These are phyloP conservation scores for Citrus sp. DNA, from an alignment of 345 rosid genomes.

Conservation along the genomic window DNA sequence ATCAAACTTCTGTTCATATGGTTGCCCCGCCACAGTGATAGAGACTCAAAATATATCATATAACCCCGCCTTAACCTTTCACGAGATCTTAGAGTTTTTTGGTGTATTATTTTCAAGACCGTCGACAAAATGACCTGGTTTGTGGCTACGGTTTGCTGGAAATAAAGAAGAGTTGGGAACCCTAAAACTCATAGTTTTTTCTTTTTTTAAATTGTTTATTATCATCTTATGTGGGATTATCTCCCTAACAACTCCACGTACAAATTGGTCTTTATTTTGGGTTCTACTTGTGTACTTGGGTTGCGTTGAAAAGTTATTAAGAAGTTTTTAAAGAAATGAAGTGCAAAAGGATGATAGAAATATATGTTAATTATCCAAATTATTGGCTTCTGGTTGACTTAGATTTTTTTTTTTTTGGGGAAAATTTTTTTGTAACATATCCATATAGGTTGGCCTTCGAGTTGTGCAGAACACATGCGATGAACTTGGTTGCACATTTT, in stretches of 20 bases:
- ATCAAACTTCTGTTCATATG: not conserved
- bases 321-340: not conserved
- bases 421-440: no score
- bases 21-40: not conserved
- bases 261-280: no score
- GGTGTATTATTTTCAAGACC: slow-evolving; percentile 12
- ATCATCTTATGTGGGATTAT: no score
- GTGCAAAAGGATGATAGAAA: no score
- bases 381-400: slow-evolving; percentile 11
- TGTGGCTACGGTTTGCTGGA: slow-evolving; percentile 11
- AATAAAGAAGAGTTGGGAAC: not conserved
- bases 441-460: not conserved
- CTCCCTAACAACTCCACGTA: no score
- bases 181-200: not conserved
- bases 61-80: slow-evolving; percentile 30
- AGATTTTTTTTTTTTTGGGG: not conserved
- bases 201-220: not conserved
- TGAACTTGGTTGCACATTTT: not conserved
- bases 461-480: not conserved
- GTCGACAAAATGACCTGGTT: slow-evolving; percentile 12
- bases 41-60: slow-evolving; percentile 16
- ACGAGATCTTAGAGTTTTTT: slow-evolving; percentile 17
- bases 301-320: not conserved
- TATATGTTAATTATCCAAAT: not conserved
- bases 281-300: not conserved